Percentiles rank a stretch among this genome's conserved stretches.
These are phyloP conservation scores for Rhexocercosporidium sp. DNA, from an alignment of 2,329 filamentous ascomycete genomes.

Conservation along the genomic window DNA sequence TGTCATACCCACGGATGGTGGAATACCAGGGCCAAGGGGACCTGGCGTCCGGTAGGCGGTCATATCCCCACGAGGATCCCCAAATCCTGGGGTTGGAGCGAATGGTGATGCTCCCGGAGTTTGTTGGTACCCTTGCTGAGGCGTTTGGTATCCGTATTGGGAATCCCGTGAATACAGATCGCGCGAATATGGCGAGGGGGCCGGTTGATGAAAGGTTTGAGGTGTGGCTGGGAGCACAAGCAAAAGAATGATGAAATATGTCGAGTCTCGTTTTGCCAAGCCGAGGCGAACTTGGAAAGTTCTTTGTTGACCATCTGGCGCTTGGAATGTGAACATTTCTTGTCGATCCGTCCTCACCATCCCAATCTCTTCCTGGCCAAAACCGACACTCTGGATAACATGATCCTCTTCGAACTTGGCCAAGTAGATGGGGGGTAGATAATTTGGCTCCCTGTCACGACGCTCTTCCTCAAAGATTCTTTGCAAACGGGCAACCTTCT, in stretches of 20 bases:
- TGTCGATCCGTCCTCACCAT: slow-evolving; percentile 58
- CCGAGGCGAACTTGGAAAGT: slow-evolving; percentile 58
- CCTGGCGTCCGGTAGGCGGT: slow-evolving; percentile 35
- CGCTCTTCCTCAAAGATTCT: slow-evolving; percentile 59
- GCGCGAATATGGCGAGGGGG: slow-evolving; percentile 36
- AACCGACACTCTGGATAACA: slow-evolving; percentile 60
- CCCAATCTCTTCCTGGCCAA: slow-evolving; percentile 57
- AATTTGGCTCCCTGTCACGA: slow-evolving; percentile 61
- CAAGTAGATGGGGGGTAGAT: slow-evolving; percentile 67
- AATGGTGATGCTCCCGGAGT: slow-evolving; percentile 34
- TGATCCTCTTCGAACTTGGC: slow-evolving; percentile 56
- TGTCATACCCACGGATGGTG: slow-evolving; percentile 47
- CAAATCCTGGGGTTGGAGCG: slow-evolving; percentile 28
- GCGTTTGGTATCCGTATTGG: slow-evolving; percentile 39
- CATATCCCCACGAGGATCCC: slow-evolving; percentile 37
- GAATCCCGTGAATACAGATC: slow-evolving; percentile 39
- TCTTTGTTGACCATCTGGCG: slow-evolving; percentile 56
- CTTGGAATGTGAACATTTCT: slow-evolving; percentile 60
- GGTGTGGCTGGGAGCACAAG: slow-evolving; percentile 36
- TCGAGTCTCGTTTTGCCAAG: slow-evolving; percentile 63
- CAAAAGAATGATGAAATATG: slow-evolving; percentile 63
- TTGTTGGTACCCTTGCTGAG: slow-evolving; percentile 35
- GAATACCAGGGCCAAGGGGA: slow-evolving; percentile 27
- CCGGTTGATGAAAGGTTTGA: slow-evolving; percentile 34
- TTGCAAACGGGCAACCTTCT: slow-evolving; percentile 57